Evolutionary conservation across 352 stramenopile species (phyloP), one percentile per base, ranked within the genome.

Genomic region (Globisporangium uncinulatum): DNA sequence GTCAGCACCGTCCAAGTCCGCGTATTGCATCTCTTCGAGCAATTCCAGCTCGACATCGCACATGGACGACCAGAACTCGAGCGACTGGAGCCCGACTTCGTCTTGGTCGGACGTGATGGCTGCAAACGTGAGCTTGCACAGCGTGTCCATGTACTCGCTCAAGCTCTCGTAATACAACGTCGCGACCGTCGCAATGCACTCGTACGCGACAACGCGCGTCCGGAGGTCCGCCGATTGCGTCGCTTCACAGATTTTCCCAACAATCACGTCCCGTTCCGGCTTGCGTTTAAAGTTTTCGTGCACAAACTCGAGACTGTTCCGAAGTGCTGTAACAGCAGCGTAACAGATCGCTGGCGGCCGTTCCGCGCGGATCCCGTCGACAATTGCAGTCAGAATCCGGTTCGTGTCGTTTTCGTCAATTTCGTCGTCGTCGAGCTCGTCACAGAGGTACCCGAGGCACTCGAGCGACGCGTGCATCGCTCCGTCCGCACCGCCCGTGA

Each of bases 21-120:
- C 79, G 60, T 98, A 96, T 21, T 84, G 76, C 58, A 92, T 89
- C 60, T 98, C 86, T 31, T 97, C 91, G 10, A 97, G 79, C 44
- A 98, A 69, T 36, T 98, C 92, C 41, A 97, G 75, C 64, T 99
- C 97, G 20, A 97, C 90, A 59, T 98, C 95, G 65, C 89, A 98
- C 59, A 99, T 92, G 17, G 96, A 98, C 51, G 79, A 97, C 97
- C 97, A 99, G 65, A 99, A 99, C 76, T 99, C 96, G 61, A 99
- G 94, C 43, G 96, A 97, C 67, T 98, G 83, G 34, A 97, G 83
- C 0, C 92, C 91, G 17, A 99, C 97, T 55, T 95, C 85, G 24
- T 79, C 72, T 62, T 98, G 92, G 66, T 98, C 92, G 51, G 79
- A 83, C 29, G 87, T 82, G 70, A 99, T 98, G 2, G 94, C 96